Percentiles rank a stretch among this genome's conserved stretches.
Evolutionary conservation across 768 basidiomycete genomes (phyloP).

Genomic region (Suillus bovinus): DNA sequence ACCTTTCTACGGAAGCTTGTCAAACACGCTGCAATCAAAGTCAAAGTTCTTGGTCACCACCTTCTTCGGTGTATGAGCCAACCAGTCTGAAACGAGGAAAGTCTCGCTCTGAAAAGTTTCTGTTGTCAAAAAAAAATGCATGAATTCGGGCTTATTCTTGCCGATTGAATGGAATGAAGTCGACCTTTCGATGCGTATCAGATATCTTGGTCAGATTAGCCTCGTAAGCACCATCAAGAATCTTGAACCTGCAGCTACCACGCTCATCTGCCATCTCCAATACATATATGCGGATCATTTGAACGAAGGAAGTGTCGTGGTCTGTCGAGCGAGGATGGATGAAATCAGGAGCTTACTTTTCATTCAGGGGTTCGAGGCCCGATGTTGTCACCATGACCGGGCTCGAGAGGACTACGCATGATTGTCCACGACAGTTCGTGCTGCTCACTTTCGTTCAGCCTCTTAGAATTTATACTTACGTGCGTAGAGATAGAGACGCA

Average conservation of each 20-base stretch:
- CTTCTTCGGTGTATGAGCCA: slow-evolving; percentile 40
- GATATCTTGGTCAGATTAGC: slow-evolving; percentile 25
- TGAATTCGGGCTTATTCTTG: slow-evolving; percentile 41
- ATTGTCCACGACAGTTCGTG: slow-evolving; percentile 14
- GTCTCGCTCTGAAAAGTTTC: slow-evolving; percentile 46
- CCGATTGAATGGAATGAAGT: slow-evolving; percentile 44
- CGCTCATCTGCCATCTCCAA: slow-evolving; percentile 56
- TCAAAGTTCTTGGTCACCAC: slow-evolving; percentile 59
- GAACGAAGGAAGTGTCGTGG: slow-evolving; percentile 34
- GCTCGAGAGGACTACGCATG: slow-evolving; percentile 26
- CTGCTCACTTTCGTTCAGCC: slow-evolving; percentile 18
- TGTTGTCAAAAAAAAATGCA: slow-evolving; percentile 37
- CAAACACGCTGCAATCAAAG: slow-evolving; percentile 40
- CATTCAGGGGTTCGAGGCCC: slow-evolving; percentile 54
- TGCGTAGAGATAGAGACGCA: not conserved
- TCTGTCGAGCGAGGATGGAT: slow-evolving; percentile 53
- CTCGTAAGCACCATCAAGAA: slow-evolving; percentile 9
- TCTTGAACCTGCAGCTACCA: slow-evolving; percentile 22
- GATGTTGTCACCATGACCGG: slow-evolving; percentile 40
- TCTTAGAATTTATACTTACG: slow-evolving; percentile 11
- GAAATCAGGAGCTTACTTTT: slow-evolving; percentile 51
- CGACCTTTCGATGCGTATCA: slow-evolving; percentile 53
- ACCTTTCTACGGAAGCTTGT: slow-evolving; percentile 41
- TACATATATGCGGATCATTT: slow-evolving; percentile 59
- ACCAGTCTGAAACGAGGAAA: slow-evolving; percentile 57